A percentile compares a stretch with the other conserved stretches of the same genome.
phyloP scores from a whole-genome alignment of 129 eudicot species.

The Helichrysum umbraculigerum region DNA sequence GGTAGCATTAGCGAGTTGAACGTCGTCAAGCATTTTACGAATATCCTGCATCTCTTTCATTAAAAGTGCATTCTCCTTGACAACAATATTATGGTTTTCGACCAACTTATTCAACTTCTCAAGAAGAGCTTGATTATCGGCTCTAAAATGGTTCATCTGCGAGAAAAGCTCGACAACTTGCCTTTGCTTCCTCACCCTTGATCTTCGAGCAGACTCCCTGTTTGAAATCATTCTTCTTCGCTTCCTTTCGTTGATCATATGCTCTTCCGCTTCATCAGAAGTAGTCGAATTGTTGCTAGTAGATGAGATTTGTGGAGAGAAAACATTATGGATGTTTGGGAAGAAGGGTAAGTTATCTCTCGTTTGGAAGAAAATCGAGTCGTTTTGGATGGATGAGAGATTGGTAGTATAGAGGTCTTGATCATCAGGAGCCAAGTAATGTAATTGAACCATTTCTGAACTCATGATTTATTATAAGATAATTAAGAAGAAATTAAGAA shows the following conservation, averaged over 20 bases:
- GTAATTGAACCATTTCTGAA: neutral
- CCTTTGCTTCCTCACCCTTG: conserved; percentile 36
- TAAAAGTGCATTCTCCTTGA: conserved; percentile 23
- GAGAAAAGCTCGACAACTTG: conserved; percentile 36
- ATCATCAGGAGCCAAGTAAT: neutral
- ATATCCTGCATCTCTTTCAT: conserved; percentile 31
- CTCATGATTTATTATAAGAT: neutral
- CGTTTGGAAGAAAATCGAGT: neutral
- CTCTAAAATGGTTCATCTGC: conserved; percentile 22
- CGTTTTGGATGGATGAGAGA: neutral
- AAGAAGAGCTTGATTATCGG: conserved; percentile 21
- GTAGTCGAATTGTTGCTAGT: conserved; percentile 25
- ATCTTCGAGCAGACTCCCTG: conserved; percentile 34
- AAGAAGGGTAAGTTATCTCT: neutral
- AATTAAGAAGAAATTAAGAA: neutral
- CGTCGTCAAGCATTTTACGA: conserved; percentile 13
- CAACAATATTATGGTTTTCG: conserved; percentile 20
- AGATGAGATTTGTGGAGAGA: neutral
- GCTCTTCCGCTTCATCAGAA: conserved; percentile 30
- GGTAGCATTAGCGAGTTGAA: conserved; percentile 8
- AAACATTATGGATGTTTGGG: neutral
- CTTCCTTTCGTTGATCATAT: conserved; percentile 26
- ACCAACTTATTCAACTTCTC: conserved; percentile 27
- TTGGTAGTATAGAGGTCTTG: neutral
- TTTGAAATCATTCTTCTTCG: conserved; percentile 36